Evolutionary conservation across 140 eudicot genomes (phyloP).

Genomic region (Bidens hawaiensis): DNA sequence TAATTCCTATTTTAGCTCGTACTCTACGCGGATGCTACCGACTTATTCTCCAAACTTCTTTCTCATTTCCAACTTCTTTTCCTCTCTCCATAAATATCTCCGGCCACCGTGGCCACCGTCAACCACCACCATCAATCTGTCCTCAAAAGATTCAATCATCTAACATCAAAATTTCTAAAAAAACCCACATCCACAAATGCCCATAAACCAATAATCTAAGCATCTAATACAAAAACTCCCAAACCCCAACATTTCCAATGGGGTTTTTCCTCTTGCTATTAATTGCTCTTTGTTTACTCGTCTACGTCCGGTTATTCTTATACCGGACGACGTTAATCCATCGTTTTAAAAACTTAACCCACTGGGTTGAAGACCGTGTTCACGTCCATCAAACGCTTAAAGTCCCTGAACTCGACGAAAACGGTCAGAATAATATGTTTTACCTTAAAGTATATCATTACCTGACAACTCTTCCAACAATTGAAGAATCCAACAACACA

Average conservation of each 20-base stretch:
- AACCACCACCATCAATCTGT: too few relatives aligned
- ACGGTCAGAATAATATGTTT: constrained; percentile 45
- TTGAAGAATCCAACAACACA: constrained; percentile 65
- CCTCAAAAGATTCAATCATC: too few relatives aligned
- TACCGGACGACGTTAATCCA: constrained; percentile 23
- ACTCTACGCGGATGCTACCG: constrained; percentile 30
- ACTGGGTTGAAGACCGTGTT: constrained; percentile 55
- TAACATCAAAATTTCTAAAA: too few relatives aligned
- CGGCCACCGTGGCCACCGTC: constrained; percentile 12
- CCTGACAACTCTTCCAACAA: constrained; percentile 48
- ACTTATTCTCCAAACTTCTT: constrained; percentile 23
- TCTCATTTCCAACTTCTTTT: neutral
- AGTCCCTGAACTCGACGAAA: constrained; percentile 58
- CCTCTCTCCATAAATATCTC: constrained; percentile 9
- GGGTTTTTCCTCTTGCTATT: constrained; percentile 18
- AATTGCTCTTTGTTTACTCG: neutral
- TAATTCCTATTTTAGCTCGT: constrained; percentile 23
- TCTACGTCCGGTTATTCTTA: constrained; percentile 19
- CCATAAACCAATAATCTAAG: too few relatives aligned
- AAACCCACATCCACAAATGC: too few relatives aligned
- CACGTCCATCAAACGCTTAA: constrained; percentile 56
- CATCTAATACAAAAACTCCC: too few relatives aligned
- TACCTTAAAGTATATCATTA: constrained; percentile 46
- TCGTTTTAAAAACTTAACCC: constrained; percentile 35
- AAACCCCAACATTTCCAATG: constrained; percentile 13